Evolutionary conservation across 352 stramenopile genomes (phyloP), one percentile per base, ranked within the genome.

Genomic region (Globisporangium sylvaticum): DNA sequence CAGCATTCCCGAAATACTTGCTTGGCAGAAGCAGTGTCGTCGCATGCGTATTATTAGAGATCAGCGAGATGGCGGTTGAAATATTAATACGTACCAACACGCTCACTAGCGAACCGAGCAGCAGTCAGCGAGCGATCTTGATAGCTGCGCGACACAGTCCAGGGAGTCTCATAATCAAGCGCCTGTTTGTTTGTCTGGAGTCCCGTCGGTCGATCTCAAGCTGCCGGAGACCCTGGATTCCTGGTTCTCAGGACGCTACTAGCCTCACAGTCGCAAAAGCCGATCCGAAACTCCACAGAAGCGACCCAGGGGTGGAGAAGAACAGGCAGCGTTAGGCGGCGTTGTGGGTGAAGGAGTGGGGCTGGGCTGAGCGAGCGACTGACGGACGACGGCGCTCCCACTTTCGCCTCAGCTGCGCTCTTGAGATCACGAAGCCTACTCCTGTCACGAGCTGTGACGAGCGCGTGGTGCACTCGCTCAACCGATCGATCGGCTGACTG

Each of bases 341-440:
- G 5, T n/a, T 48, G 39, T 48, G 15, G 39, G 15, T 48, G 14
- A 9, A 9, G 39, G 39, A n/a, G 20, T 24, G 32, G 34, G 15
- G 24, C 25, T 54, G 39, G 37, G 15, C 53, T 58, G 25, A 58
- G 14, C 8, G 27, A 58, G 24, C 50, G 50, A 7, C 22, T 56
- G 25, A 10, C 24, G 52, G 5, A 27, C 4, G 25, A 20, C 4
- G 22, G 18, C 24, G 6, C 37, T 63, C 24, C 32, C 37, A 50
- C 58, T 63, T 52, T 20, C 37, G 8, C 32, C 58, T 46, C 57
- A 62, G 58, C 58, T 64, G 58, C 58, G 37, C 25, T 4, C 58
- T 56, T 14, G 2, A 32, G 34, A 63, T 34, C 25, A 63, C 24
- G 5, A 10, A 37, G 58, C 22, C 31, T 22, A 55, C 58, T 55